A percentile compares a stretch with the other conserved stretches of the same genome.
Conservation (phyloP, 768 basidiomycete species). For the Suillus lakei region DNA sequence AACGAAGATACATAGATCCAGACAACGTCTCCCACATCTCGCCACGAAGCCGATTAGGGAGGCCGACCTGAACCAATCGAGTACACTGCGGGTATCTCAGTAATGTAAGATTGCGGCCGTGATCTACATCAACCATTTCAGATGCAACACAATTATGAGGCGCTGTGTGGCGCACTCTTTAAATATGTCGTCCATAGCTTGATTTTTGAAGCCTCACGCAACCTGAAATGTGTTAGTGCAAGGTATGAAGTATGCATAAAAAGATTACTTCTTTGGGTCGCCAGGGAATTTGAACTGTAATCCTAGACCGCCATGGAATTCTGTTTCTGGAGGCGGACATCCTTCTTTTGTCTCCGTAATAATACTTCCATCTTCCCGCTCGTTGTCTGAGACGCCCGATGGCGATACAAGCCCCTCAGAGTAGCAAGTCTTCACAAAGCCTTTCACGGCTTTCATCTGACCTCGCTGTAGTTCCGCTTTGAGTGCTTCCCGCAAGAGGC, state of each 20-base stretch:
- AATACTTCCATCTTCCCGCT: constrained; percentile 71
- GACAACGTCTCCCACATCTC: constrained; percentile 99
- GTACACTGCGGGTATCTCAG: constrained; percentile 96
- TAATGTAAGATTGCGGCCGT: constrained; percentile 94
- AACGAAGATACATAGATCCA: constrained; percentile 91
- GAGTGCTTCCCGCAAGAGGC: constrained; percentile 84
- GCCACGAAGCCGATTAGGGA: constrained; percentile 92
- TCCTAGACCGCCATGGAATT: constrained; percentile 80
- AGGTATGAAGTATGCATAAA: not conserved
- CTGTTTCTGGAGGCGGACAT: constrained; percentile 48
- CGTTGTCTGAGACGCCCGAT: constrained; percentile 62
- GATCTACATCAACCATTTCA: constrained; percentile 51
- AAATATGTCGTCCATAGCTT: constrained; percentile 95
- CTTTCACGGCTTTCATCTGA: constrained; percentile 91
- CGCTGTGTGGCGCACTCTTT: constrained; percentile 52
- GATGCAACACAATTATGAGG: constrained; percentile 5
- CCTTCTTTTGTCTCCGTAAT: constrained; percentile 58
- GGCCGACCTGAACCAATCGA: constrained; percentile 94
- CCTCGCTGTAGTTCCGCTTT: constrained; percentile 89
- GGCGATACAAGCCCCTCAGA: constrained; percentile 84
- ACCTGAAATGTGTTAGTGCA: constrained; percentile 45
- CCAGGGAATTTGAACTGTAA: constrained; percentile 89
- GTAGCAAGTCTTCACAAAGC: constrained; percentile 91
- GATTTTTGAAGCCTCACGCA: constrained; percentile 91
- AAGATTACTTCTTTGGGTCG: constrained; percentile 83